Evolutionary conservation across 208 protist genomes (phyloP).

Genomic region (Acanthamoeba sp.): DNA sequence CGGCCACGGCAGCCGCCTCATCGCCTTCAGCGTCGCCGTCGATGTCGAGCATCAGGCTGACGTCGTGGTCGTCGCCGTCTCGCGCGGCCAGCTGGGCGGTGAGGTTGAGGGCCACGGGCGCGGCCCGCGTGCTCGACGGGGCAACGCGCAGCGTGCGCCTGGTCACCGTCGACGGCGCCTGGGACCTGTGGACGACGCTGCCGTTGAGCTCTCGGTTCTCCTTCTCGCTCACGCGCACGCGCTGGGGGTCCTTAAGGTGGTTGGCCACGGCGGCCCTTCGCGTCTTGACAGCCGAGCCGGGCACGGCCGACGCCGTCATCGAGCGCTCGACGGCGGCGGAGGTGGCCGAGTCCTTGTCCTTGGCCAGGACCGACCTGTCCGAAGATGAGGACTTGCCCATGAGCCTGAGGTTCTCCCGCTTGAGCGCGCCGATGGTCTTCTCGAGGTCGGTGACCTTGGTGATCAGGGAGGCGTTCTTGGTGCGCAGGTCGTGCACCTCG

Average conservation of each 20-base stretch:
- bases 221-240: conserved; percentile 37
- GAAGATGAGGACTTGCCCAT: not conserved
- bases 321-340: not conserved
- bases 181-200: not conserved
- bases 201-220: not conserved
- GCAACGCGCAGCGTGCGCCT: not conserved
- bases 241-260: conserved; percentile 1
- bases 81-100: not conserved
- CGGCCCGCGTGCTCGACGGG: not conserved
- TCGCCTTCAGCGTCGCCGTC: too few species aligned
- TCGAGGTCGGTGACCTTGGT: conserved; percentile 51
- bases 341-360: not conserved
- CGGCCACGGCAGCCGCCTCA: too few species aligned
- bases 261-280: not conserved
- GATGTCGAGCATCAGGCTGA: conserved; percentile 9
- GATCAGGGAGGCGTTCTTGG: conserved; percentile 22
- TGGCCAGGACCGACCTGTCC: not conserved
- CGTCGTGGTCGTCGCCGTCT: not conserved
- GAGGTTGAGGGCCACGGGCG: too few species aligned
- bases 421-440: too few species aligned
- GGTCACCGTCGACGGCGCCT: conserved; percentile 22
- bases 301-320: not conserved
- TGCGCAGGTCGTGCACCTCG: conserved; percentile 21
- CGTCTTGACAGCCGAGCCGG: not conserved
- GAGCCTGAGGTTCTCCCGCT: too few species aligned